Percentiles rank a stretch among this genome's conserved stretches.
phyloP scores from a whole-genome alignment of 495 filamentous ascomycete genomes.

The Aspergillus haitiensis region DNA sequence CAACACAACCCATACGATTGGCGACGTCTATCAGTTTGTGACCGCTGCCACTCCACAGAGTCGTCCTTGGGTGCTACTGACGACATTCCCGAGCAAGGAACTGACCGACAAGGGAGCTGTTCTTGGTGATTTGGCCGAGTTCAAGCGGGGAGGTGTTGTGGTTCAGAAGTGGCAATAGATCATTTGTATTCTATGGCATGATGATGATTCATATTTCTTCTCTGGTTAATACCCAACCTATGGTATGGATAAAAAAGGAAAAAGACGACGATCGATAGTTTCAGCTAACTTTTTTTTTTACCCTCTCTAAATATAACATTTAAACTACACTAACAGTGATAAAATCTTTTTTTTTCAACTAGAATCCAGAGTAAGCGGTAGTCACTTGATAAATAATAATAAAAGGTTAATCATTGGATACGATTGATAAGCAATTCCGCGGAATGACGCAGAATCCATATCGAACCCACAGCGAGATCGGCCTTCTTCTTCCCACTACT shows the following conservation, averaged over 20 bases:
- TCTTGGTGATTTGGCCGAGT: conserved; percentile 77
- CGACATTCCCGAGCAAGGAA: conserved; percentile 95
- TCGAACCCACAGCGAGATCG: conserved; percentile 30
- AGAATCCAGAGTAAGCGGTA: no score
- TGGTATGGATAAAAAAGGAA: not conserved
- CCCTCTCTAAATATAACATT: not conserved
- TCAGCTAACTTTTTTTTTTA: no score
- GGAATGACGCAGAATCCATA: conserved; percentile 32
- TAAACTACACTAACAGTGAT: not conserved
- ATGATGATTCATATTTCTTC: no score
- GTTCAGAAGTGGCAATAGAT: conserved; percentile 80
- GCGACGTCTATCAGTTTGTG: conserved; percentile 88
- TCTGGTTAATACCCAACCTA: no score
- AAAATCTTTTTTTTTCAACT: not conserved
- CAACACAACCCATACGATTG: conserved; percentile 88
- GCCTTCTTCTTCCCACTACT: conserved; percentile 25
- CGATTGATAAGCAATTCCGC: conserved; percentile 48
- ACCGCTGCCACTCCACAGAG: conserved; percentile 59
- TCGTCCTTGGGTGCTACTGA: conserved; percentile 80
- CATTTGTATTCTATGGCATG: not conserved
- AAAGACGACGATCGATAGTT: no score
- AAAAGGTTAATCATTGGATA: not conserved
- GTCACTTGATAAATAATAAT: no score
- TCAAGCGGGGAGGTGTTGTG: conserved; percentile 79
- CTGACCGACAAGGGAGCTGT: conserved; percentile 68